Conservation (phyloP, 2,329 filamentous ascomycete genomes). For the Didymella segeticola region DNA sequence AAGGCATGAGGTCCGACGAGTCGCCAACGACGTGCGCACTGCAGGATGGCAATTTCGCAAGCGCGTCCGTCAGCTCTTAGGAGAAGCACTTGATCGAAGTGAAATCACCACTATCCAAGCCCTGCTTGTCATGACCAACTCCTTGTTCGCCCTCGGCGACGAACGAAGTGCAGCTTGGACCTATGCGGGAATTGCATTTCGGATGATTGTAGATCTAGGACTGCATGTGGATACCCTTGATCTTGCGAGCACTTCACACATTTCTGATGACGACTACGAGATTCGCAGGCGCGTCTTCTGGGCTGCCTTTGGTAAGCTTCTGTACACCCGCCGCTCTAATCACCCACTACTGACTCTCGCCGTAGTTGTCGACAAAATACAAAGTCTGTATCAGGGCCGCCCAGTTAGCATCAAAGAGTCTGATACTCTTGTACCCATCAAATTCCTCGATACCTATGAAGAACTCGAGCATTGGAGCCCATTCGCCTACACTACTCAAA, state of each 20-base stretch:
- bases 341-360: slow-evolving; percentile 8
- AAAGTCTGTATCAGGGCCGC: slow-evolving; percentile 62
- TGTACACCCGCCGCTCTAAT: background rate
- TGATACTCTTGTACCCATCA: slow-evolving; percentile 56
- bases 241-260: slow-evolving; percentile 37
- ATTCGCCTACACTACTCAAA: slow-evolving; percentile 46
- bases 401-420: slow-evolving; percentile 56
- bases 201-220: slow-evolving; percentile 62
- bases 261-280: slow-evolving; percentile 56
- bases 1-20: slow-evolving; percentile 53
- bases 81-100: slow-evolving; percentile 55
- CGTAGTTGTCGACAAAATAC: slow-evolving; percentile 57
- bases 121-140: slow-evolving; percentile 59
- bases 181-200: slow-evolving; percentile 64
- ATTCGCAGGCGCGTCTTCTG: slow-evolving; percentile 55
- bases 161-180: slow-evolving; percentile 63
- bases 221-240: slow-evolving; percentile 56
- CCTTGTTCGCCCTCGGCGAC: slow-evolving; percentile 58
- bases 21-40: slow-evolving; percentile 55
- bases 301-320: slow-evolving; percentile 49
- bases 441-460: slow-evolving; percentile 59
- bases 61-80: slow-evolving; percentile 56
- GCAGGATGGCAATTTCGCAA: slow-evolving; percentile 58
- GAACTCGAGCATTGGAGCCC: slow-evolving; percentile 61
- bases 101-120: slow-evolving; percentile 63